phyloP scores from a whole-genome alignment of 345 rosid genomes.

The Syzygium jambos region DNA sequence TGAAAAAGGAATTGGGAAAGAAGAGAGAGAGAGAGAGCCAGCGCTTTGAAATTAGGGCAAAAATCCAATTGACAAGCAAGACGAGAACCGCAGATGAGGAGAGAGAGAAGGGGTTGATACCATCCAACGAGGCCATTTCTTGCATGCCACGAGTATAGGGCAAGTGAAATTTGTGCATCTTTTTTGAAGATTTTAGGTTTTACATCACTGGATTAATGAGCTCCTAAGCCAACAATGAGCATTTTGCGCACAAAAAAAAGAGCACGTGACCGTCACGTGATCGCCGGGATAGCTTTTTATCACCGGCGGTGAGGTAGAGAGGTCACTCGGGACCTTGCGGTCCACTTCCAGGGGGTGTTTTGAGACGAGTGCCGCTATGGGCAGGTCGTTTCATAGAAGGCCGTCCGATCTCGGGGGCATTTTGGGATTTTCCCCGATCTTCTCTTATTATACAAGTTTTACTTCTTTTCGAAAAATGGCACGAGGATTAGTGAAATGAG shows the following conservation, averaged over 20 bases:
- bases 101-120: not conserved
- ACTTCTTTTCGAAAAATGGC: not conserved
- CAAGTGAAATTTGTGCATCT: not conserved
- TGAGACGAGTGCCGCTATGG: not conserved
- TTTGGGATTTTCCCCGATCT: not conserved
- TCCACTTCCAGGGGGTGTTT: not conserved
- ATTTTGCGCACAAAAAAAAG: not conserved
- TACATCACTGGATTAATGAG: not conserved
- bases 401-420: fast-evolving
- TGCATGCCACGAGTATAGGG: not conserved
- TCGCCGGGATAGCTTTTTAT: not conserved
- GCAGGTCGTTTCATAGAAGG: not conserved
- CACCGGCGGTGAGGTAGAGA: not conserved
- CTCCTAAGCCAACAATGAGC: not conserved
- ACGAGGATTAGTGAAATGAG: not conserved
- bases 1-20: not conserved
- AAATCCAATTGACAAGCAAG: not conserved
- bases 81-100: not conserved
- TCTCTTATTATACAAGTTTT: not conserved
- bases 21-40: not conserved
- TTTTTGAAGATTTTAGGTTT: not conserved
- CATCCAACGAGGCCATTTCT: not conserved
- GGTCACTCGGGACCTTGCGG: not conserved
- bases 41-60: not conserved
- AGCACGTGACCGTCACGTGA: not conserved